Evolutionary conservation across 768 basidiomycete species (phyloP), one percentile per base, ranked within the genome.

Genomic region (Amanita muscaria): DNA sequence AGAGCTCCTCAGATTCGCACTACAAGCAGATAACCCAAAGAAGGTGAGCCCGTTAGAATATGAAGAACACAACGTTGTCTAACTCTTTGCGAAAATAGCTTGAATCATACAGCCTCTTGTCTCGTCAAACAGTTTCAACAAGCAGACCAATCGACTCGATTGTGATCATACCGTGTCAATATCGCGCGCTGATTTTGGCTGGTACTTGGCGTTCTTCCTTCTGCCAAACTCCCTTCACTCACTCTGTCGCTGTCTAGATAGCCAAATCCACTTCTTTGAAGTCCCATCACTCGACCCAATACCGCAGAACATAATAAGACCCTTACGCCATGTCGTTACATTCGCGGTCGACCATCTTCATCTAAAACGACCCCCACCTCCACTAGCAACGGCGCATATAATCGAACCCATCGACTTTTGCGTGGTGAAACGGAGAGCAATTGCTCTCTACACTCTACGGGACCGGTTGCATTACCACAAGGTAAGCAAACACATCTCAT

Each of bases 301-400:
- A 0, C 70, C 79, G 5, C 63, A 65, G 3, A 70, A 64, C 9
- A 51, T 64, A 12, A 80, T 88, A 49, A 83, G 83, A 46, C 84
- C 92, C 2, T 71, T 97, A 18, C 76, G 90, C 35, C 81, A 92
- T 47, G 84, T 88, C 3, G 64, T 85, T 15, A 69, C 83, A 0
- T 79, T 94, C 51, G 80, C 90, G 0, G 79, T 96, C 0, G 93
- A 98, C 56, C 80, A 92, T 44, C 69, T 72, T 39, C 80, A 87
- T 51, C 64, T 86, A 18, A 66, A 64, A 32, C 69, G 81, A 7
- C 72, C 73, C 0, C 55, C 68, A 1, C 70, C 72, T 2, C 54
- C 64, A 23, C 61, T 56, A 18, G 69, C 68, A 49, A 72, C 61
- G 11, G 51, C 62, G 3, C 45, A 59, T 8, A 55, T 60, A 4